Conservation (phyloP, 2,329 filamentous ascomycete genomes). For the Berkeleyomyces rouxiae region DNA sequence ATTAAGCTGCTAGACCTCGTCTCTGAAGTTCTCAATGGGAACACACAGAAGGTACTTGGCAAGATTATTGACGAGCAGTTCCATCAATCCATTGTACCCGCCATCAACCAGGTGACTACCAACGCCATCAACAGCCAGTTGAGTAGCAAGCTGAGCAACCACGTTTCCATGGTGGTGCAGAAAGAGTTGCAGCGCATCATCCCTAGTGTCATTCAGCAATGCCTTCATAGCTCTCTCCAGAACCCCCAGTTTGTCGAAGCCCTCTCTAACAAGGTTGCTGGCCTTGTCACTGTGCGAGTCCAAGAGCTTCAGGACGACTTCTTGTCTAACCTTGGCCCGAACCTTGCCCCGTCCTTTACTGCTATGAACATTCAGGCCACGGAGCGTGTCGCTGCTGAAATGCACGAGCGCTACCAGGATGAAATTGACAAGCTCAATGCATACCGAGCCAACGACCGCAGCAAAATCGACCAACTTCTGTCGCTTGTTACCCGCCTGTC, state of each 20-base stretch:
- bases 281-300: slow-evolving; percentile 43
- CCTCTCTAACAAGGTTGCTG: slow-evolving; percentile 26
- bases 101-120: slow-evolving; percentile 49
- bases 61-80: slow-evolving; percentile 65
- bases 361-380: slow-evolving; percentile 48
- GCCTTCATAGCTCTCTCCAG: slow-evolving; percentile 48
- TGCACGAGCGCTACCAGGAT: slow-evolving; percentile 44
- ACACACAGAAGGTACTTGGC: slow-evolving; percentile 54
- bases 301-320: slow-evolving; percentile 56
- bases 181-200: slow-evolving; percentile 57
- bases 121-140: slow-evolving; percentile 58
- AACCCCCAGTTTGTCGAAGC: slow-evolving; percentile 56
- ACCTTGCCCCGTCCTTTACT: slow-evolving; percentile 50
- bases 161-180: slow-evolving; percentile 49
- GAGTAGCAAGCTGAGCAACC: slow-evolving; percentile 46
- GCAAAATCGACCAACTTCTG: slow-evolving; percentile 59
- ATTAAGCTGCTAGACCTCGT: slow-evolving; percentile 40
- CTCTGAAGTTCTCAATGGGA: slow-evolving; percentile 42
- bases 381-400: slow-evolving; percentile 49
- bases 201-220: slow-evolving; percentile 47
- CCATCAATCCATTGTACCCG: slow-evolving; percentile 57
- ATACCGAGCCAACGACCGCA: slow-evolving; percentile 33
- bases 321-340: slow-evolving; percentile 39
- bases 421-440: slow-evolving; percentile 34
- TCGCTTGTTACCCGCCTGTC: slow-evolving; percentile 48